Percentiles rank a stretch among this genome's conserved stretches.
phyloP scores from a whole-genome alignment of 1,139 yeast genomes.

The Kodamaea arcana region DNA sequence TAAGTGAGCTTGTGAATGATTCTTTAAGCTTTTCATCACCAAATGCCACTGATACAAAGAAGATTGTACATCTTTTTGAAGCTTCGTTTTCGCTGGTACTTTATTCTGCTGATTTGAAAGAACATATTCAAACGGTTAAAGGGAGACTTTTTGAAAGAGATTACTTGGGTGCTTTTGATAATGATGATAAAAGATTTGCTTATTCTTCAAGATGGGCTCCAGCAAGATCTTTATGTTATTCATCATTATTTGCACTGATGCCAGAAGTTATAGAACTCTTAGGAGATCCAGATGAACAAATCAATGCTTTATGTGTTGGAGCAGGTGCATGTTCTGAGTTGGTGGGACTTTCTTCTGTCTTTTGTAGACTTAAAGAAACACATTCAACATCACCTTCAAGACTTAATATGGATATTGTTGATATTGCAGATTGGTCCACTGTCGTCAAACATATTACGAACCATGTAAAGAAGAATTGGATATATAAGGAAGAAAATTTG shows the following conservation, averaged over 20 bases:
- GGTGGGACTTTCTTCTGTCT: constrained; percentile 63
- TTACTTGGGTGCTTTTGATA: constrained; percentile 64
- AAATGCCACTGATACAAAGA: constrained; percentile 28
- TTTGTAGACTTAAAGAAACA: constrained; percentile 44
- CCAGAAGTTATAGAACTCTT: constrained; percentile 38
- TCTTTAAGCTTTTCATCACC: constrained; percentile 31
- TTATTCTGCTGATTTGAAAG: constrained; percentile 38
- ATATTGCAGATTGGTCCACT: constrained; percentile 72
- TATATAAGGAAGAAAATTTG: constrained; percentile 37
- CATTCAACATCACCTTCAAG: constrained; percentile 28
- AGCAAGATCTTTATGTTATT: constrained; percentile 69
- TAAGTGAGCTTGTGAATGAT: constrained; percentile 15
- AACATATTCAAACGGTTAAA: constrained; percentile 64
- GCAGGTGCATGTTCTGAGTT: constrained; percentile 91
- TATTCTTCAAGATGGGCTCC: constrained; percentile 87
- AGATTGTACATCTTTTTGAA: constrained; percentile 48
- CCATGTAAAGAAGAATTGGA: constrained; percentile 50
- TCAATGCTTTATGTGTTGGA: constrained; percentile 62
- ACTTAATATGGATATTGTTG: constrained; percentile 54
- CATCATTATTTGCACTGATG: constrained; percentile 57
- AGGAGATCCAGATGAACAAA: constrained; percentile 22
- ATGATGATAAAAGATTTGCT: constrained; percentile 63
- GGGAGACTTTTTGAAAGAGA: constrained; percentile 65
- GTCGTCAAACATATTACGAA: constrained; percentile 44
- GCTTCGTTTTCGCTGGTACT: constrained; percentile 44